phyloP scores from a whole-genome alignment of 805 yeast genomes.

The Wickerhamiella occidentalis region DNA sequence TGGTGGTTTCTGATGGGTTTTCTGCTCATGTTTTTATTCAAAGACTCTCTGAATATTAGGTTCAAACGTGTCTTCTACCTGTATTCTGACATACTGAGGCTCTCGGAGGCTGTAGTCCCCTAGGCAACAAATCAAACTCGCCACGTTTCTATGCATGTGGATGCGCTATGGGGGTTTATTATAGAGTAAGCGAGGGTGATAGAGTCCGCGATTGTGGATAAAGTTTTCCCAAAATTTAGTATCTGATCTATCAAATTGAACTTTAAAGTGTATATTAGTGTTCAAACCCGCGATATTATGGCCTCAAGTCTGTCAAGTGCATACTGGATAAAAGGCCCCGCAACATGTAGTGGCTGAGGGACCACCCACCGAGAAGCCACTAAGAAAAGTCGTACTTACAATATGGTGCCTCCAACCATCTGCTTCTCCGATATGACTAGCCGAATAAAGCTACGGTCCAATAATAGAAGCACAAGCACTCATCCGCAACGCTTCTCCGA shows the following conservation, averaged over 20 bases:
- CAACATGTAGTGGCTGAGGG: neutral
- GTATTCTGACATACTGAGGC: neutral
- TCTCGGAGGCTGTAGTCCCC: neutral
- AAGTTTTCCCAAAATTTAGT: no score
- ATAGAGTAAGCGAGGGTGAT: neutral
- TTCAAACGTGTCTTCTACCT: neutral
- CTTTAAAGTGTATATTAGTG: no score
- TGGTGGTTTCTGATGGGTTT: no score
- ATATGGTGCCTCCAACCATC: no score
- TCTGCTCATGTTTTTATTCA: no score
- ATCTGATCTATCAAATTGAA: no score
- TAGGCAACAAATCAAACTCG: conserved; percentile 1
- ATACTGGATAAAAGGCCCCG: neutral
- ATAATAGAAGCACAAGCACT: no score
- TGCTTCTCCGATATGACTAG: neutral
- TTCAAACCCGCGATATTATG: neutral
- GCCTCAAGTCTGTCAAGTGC: neutral
- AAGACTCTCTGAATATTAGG: neutral
- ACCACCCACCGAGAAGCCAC: neutral
- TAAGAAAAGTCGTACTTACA: no score
- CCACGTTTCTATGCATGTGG: neutral
- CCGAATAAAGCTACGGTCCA: no score
- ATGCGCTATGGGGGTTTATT: neutral
- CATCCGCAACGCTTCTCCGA: neutral
- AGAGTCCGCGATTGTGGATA: neutral